Conservation (phyloP, 306 rosid genomes). For the Vigna radiata region DNA sequence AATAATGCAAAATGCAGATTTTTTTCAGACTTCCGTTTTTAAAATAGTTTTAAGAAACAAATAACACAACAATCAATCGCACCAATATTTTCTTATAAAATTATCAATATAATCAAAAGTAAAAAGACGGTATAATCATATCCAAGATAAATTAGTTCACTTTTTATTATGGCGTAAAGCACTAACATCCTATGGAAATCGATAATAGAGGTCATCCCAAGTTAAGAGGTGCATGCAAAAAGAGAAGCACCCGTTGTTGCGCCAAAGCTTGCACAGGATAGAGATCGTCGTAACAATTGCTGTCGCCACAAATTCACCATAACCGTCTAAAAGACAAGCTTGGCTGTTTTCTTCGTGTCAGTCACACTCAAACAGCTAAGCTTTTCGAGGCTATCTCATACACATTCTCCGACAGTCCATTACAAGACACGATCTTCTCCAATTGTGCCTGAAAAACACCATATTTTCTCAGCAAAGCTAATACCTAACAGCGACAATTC, state of each 20-base stretch:
- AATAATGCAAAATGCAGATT: too few relatives aligned
- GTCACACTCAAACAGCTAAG: constrained; percentile 63
- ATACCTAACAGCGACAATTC: neutral
- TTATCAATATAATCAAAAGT: neutral
- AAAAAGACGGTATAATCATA: neutral
- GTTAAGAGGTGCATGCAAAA: constrained; percentile 1
- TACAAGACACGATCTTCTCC: constrained; percentile 82
- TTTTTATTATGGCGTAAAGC: constrained; percentile 30
- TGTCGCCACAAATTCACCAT: neutral
- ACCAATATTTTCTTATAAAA: neutral
- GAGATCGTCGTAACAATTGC: neutral
- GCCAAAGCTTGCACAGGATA: constrained; percentile 18
- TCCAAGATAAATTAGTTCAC: constrained; percentile 18
- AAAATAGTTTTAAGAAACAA: neutral
- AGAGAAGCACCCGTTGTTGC: neutral
- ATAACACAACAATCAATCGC: neutral
- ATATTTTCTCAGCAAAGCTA: neutral
- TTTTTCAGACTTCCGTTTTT: neutral
- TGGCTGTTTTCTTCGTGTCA: constrained; percentile 9
- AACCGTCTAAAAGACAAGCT: constrained; percentile 11
- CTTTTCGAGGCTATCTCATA: constrained; percentile 97
- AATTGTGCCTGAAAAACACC: constrained; percentile 84
- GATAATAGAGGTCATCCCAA: neutral
- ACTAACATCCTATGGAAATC: neutral
- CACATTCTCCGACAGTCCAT: constrained; percentile 92